These are phyloP conservation scores for Curvularia eragrostidis DNA, from an alignment of 2,329 filamentous ascomycete species.

Conservation along the genomic window DNA sequence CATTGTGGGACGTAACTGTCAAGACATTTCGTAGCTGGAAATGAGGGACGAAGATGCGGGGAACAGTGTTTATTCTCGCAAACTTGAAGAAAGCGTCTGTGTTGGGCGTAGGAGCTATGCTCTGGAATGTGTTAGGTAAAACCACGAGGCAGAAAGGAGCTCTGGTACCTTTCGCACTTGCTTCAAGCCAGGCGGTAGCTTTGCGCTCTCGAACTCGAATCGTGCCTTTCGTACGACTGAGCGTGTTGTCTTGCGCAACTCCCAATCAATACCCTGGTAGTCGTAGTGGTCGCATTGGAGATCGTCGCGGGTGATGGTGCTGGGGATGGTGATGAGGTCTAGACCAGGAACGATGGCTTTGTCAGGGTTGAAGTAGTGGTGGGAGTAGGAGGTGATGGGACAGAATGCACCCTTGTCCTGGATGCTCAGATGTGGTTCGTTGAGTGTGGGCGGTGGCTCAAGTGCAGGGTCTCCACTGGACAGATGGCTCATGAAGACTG, in stretches of 20 bases:
- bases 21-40: slow-evolving; percentile 67
- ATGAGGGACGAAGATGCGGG: slow-evolving; percentile 61
- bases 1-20: slow-evolving; percentile 61
- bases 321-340: slow-evolving; percentile 34
- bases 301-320: slow-evolving; percentile 40
- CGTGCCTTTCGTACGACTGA: slow-evolving; percentile 35
- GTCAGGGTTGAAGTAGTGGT: slow-evolving; percentile 22
- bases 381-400: slow-evolving; percentile 40
- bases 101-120: slow-evolving; percentile 40
- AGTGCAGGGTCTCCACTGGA: slow-evolving; percentile 27
- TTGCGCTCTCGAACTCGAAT: slow-evolving; percentile 30
- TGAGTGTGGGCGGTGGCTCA: slow-evolving; percentile 31
- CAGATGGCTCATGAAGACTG: slow-evolving; percentile 20
- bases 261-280: slow-evolving; percentile 51
- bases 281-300: slow-evolving; percentile 46
- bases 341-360: slow-evolving; percentile 28
- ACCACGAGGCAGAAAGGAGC: neutral
- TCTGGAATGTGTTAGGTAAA: slow-evolving; percentile 23
- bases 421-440: slow-evolving; percentile 40
- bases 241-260: slow-evolving; percentile 38
- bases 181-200: slow-evolving; percentile 25
- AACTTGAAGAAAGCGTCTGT: slow-evolving; percentile 58
- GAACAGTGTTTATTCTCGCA: slow-evolving; percentile 57
- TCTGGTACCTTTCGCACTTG: slow-evolving; percentile 30
- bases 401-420: slow-evolving; percentile 40